These are phyloP conservation scores for Usnea hakonensis DNA, from an alignment of 495 filamentous ascomycete species.

Conservation along the genomic window DNA sequence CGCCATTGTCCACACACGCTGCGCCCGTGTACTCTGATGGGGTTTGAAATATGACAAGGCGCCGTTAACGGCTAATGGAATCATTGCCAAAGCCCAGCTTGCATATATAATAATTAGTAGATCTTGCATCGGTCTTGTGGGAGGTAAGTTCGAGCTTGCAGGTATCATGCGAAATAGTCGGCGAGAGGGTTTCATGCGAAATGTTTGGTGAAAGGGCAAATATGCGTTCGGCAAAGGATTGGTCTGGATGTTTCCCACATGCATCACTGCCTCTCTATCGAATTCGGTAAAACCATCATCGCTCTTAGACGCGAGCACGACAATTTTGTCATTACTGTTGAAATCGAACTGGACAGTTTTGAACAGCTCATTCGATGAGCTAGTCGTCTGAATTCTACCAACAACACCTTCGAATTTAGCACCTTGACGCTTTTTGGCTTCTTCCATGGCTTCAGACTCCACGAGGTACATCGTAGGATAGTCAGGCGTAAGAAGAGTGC, in stretches of 20 bases:
- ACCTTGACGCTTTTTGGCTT: conserved; percentile 26
- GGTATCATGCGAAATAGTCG: too few species aligned
- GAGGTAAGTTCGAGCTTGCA: background rate
- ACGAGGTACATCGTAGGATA: conserved; percentile 38
- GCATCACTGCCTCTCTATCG: too few species aligned
- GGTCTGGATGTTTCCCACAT: too few species aligned
- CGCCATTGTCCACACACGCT: conserved; percentile 33
- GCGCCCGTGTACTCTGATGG: conserved; percentile 25
- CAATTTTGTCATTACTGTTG: background rate
- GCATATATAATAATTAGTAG: background rate
- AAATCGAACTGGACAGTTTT: background rate
- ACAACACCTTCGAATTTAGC: conserved; percentile 32
- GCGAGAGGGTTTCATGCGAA: too few species aligned
- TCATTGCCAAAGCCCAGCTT: background rate
- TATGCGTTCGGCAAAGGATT: too few species aligned
- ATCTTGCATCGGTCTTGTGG: background rate
- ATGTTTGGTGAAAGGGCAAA: too few species aligned
- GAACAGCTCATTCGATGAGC: background rate
- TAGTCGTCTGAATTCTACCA: conserved; percentile 4
- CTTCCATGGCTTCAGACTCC: conserved; percentile 35
- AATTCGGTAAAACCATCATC: too few species aligned
- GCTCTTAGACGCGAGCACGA: too few species aligned
- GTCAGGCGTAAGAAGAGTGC: conserved; percentile 30
- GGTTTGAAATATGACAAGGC: conserved; percentile 26
- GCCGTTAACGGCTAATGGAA: conserved; percentile 32